Percentiles rank a stretch among this genome's conserved stretches.
These are phyloP conservation scores for Rhodosporidiobolus sp. DNA, from an alignment of 768 basidiomycete genomes.

Conservation along the genomic window DNA sequence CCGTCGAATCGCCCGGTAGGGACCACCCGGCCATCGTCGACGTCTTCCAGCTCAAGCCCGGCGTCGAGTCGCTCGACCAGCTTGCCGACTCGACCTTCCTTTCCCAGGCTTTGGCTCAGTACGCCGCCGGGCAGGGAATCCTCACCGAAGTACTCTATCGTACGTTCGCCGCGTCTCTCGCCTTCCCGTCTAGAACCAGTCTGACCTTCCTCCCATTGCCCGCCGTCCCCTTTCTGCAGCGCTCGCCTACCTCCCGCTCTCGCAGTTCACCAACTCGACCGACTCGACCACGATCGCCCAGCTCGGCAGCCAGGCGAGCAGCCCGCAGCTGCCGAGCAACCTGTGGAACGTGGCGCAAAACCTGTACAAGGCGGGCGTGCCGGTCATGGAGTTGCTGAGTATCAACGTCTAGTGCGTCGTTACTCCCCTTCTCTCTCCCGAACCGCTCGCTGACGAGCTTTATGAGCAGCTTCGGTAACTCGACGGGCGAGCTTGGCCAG, in stretches of 20 bases:
- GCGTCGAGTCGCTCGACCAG: conserved; percentile 19
- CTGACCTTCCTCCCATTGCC: background rate
- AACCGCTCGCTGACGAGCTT: too few relatives aligned
- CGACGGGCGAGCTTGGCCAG: conserved; percentile 50
- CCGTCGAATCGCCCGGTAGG: background rate
- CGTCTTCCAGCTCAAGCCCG: conserved; percentile 32
- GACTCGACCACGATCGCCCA: conserved; percentile 5
- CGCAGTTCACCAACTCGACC: conserved; percentile 1
- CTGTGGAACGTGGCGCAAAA: background rate
- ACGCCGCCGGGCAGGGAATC: conserved; percentile 17
- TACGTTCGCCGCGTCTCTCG: background rate
- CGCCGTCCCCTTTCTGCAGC: background rate
- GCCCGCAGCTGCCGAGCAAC: conserved; percentile 1
- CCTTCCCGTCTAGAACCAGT: background rate
- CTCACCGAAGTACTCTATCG: conserved; percentile 24
- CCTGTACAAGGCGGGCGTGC: background rate
- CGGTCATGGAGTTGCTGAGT: conserved; percentile 23
- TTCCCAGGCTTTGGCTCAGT: conserved; percentile 7
- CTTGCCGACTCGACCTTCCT: conserved; percentile 8
- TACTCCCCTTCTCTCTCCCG: background rate
- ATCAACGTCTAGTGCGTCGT: conserved; percentile 12
- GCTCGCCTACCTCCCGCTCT: conserved; percentile 22
- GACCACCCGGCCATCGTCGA: conserved; percentile 37
- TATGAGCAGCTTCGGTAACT: conserved; percentile 23
- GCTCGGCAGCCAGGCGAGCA: conserved; percentile 1